phyloP scores from a whole-genome alignment of 805 yeast species.

The Ogataea pini region DNA sequence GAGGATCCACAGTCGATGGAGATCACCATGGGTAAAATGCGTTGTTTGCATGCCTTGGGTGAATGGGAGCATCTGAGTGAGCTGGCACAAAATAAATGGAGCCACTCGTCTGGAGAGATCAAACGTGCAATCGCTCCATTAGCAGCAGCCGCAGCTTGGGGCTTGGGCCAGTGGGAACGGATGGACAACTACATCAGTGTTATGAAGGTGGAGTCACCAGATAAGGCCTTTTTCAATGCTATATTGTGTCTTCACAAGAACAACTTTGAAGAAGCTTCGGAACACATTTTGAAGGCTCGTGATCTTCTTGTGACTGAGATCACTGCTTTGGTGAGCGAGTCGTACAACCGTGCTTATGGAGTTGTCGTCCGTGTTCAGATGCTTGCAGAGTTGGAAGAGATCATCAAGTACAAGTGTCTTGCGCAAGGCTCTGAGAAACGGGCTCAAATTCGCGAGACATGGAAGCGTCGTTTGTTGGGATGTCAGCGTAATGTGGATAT shows the following conservation, averaged over 20 bases:
- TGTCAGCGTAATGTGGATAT: constrained; percentile 97
- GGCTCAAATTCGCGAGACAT: constrained; percentile 78
- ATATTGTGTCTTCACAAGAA: constrained; percentile 82
- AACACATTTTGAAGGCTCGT: constrained; percentile 80
- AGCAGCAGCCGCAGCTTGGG: constrained; percentile 99
- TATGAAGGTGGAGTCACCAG: constrained; percentile 92
- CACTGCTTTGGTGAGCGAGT: constrained; percentile 91
- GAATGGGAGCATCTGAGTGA: constrained; percentile 95
- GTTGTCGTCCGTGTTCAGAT: constrained; percentile 96
- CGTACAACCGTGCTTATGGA: constrained; percentile 94
- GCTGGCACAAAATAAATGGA: constrained; percentile 87
- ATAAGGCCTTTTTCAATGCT: constrained; percentile 92
- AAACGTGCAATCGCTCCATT: constrained; percentile 88
- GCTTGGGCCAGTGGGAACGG: constrained; percentile 93
- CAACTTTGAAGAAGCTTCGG: constrained; percentile 77
- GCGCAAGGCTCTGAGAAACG: constrained; percentile 84
- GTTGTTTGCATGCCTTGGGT: constrained; percentile 97
- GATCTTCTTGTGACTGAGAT: constrained; percentile 90
- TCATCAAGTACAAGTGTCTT: constrained; percentile 80
- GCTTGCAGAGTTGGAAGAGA: constrained; percentile 95
- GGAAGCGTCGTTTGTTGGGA: constrained; percentile 90
- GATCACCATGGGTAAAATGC: constrained; percentile 95
- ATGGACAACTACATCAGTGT: constrained; percentile 90
- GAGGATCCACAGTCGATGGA: constrained; percentile 73
- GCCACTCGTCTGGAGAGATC: constrained; percentile 65